A percentile compares a stretch with the other conserved stretches of the same genome.
phyloP scores from a whole-genome alignment of 192 early-diverging fungal species.

The Coemansia sp. region DNA sequence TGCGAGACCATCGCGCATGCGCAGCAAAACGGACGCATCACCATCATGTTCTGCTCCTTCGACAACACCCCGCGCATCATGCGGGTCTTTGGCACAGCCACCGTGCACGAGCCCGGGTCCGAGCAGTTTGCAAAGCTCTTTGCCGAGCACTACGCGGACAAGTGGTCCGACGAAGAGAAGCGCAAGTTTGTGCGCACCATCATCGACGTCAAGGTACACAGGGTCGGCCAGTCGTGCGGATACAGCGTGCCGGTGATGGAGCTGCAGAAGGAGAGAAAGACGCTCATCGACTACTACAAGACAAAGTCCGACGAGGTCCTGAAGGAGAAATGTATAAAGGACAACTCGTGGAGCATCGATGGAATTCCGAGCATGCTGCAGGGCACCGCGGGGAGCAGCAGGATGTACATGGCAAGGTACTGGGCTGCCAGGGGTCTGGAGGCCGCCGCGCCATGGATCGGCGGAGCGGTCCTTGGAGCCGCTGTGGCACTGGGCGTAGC shows the following conservation, averaged over 20 bases:
- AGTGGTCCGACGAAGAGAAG: slow-evolving; percentile 29
- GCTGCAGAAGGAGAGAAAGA: slow-evolving; percentile 49
- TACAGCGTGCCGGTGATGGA: slow-evolving; percentile 61
- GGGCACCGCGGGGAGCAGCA: slow-evolving; percentile 10
- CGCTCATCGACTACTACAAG: slow-evolving; percentile 39
- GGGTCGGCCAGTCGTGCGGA: slow-evolving; percentile 59
- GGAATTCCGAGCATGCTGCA: slow-evolving; percentile 53
- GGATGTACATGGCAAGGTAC: slow-evolving; percentile 1
- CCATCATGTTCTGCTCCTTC: slow-evolving; percentile 64
- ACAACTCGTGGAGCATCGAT: slow-evolving; percentile 57
- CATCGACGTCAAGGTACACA: slow-evolving; percentile 52
- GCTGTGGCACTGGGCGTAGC: slow-evolving; percentile 12
- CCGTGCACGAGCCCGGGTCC: slow-evolving; percentile 47
- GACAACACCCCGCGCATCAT: slow-evolving; percentile 61
- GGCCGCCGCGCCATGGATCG: slow-evolving; percentile 22
- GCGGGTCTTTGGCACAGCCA: slow-evolving; percentile 57
- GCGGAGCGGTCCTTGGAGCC: slow-evolving; percentile 31
- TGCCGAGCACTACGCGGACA: slow-evolving; percentile 39
- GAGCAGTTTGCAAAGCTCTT: slow-evolving; percentile 50
- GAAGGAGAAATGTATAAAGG: slow-evolving; percentile 25
- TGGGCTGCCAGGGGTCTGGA: neutral
- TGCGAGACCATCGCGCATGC: slow-evolving; percentile 63
- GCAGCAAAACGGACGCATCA: slow-evolving; percentile 61
- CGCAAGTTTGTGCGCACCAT: slow-evolving; percentile 54
- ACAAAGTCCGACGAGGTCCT: slow-evolving; percentile 37